Conservation (phyloP, 1,139 yeast species). For the Hyphopichia pseudoburtonii region DNA sequence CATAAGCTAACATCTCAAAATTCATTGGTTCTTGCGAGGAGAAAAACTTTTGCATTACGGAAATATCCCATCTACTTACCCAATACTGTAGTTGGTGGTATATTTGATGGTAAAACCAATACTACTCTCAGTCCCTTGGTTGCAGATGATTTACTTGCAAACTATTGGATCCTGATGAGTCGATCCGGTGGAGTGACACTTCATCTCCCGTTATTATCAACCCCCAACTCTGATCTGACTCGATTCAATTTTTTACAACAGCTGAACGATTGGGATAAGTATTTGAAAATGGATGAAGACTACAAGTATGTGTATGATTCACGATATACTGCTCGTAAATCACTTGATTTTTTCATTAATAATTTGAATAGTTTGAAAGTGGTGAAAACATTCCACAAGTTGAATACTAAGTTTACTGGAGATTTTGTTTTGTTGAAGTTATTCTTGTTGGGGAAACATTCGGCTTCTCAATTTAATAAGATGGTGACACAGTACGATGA, state of each 20-base stretch:
- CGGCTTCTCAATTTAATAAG: background rate
- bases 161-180: constrained; percentile 4
- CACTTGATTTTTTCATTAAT: constrained; percentile 1
- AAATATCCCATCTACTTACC: constrained; percentile 27
- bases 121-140: constrained; percentile 3
- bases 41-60: constrained; percentile 23
- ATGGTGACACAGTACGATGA: constrained; percentile 1
- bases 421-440: constrained; percentile 3
- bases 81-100: constrained; percentile 24
- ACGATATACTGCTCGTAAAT: background rate
- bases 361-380: background rate
- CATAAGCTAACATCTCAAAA: constrained; percentile 5
- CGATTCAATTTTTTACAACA: background rate
- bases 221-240: constrained; percentile 4
- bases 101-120: constrained; percentile 12
- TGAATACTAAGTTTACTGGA: constrained; percentile 1
- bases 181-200: background rate
- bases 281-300: constrained; percentile 2
- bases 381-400: background rate
- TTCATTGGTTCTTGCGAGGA: constrained; percentile 19
- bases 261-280: constrained; percentile 3
- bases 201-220: constrained; percentile 4
- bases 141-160: constrained; percentile 1
- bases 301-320: constrained; percentile 2
- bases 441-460: constrained; percentile 2